Evolutionary conservation across 108 stramenopile genomes (phyloP).

Genomic region (Pseudonitzschia pungens): DNA sequence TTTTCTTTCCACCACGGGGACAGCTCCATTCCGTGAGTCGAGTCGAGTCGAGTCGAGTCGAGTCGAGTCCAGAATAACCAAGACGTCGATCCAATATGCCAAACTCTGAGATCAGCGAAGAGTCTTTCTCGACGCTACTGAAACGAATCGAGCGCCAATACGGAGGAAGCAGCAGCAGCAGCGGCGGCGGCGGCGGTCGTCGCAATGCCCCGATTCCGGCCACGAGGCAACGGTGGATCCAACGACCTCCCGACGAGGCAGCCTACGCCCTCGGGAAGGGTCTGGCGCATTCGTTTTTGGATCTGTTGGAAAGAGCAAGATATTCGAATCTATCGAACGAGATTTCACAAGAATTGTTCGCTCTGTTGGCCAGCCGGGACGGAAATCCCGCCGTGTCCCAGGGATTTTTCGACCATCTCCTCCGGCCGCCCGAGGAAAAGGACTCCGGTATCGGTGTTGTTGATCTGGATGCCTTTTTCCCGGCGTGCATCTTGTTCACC

Average conservation of each 20-base stretch:
- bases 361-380: conserved; percentile 10
- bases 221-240: neutral
- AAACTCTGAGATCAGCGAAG: conserved; percentile 11
- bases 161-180: neutral
- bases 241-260: conserved; percentile 35
- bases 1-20: too few species aligned
- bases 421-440: neutral
- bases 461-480: conserved; percentile 28
- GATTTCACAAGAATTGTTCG: conserved; percentile 28
- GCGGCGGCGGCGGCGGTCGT: neutral
- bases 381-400: conserved; percentile 20
- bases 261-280: conserved; percentile 30
- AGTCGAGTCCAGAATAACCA: too few species aligned
- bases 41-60: too few species aligned
- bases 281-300: conserved; percentile 34
- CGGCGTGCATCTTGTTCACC: conserved; percentile 32
- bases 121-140: conserved; percentile 20
- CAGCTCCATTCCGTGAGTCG: too few species aligned
- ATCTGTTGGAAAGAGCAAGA: conserved; percentile 32
- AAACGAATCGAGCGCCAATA: conserved; percentile 39
- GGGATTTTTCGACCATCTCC: conserved; percentile 22
- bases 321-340: conserved; percentile 61
- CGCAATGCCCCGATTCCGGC: neutral
- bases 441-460: neutral
- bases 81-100: neutral